Conservation (phyloP, 2,329 filamentous ascomycete species). For the Aspergillus sojae region DNA sequence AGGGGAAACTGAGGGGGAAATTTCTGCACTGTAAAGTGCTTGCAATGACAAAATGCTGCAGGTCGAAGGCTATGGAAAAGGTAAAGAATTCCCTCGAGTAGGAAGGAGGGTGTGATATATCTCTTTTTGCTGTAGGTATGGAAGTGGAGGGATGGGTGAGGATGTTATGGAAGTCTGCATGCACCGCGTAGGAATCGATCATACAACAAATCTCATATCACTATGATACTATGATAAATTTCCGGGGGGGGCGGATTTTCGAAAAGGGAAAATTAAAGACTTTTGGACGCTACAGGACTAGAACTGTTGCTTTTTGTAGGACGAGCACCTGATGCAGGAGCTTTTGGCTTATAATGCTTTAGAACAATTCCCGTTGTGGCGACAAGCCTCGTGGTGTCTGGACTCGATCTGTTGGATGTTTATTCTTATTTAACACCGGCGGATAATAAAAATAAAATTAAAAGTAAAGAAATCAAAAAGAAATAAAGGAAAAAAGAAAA, state of each 20-base stretch:
- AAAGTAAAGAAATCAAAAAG: neutral
- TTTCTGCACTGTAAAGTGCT: neutral
- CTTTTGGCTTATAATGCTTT: neutral
- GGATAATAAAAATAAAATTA: neutral
- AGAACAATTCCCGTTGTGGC: constrained; percentile 1
- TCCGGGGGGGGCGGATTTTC: neutral
- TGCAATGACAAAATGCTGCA: neutral
- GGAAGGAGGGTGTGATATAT: neutral
- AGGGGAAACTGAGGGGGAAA: neutral
- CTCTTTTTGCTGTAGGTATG: neutral
- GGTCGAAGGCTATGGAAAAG: neutral
- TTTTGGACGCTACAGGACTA: neutral
- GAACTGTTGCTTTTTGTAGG: neutral
- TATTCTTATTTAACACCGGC: neutral
- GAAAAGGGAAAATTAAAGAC: neutral
- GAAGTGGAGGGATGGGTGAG: neutral
- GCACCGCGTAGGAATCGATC: neutral
- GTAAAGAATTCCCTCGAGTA: neutral
- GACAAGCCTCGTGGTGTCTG: constrained; percentile 6
- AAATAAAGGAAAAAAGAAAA: neutral
- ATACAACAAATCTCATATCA: neutral
- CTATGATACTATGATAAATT: neutral
- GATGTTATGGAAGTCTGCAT: neutral
- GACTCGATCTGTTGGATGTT: neutral
- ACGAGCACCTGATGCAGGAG: constrained; percentile 6